Percentiles rank a stretch among this genome's conserved stretches.
Conservation (phyloP, 768 basidiomycete genomes). For the Mycena belliarum region DNA sequence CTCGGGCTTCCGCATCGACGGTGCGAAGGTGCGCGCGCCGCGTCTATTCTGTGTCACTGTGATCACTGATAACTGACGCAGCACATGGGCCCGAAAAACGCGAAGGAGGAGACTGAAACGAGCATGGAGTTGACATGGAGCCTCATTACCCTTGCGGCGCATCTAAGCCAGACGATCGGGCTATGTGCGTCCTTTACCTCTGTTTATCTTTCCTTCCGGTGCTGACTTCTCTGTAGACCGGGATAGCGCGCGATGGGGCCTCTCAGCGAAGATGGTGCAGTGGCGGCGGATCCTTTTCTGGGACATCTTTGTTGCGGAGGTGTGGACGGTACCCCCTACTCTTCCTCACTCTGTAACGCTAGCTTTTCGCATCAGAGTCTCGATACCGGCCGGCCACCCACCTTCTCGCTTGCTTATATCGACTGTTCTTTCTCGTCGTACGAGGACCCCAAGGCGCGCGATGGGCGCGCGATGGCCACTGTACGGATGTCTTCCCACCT, state of each 20-base stretch:
- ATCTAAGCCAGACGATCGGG: slow-evolving; percentile 71
- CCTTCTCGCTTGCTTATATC: slow-evolving; percentile 62
- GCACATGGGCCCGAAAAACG: slow-evolving; percentile 12
- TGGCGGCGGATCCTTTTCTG: slow-evolving; percentile 72
- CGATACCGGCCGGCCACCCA: slow-evolving; percentile 69
- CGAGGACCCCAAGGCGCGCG: slow-evolving; percentile 29
- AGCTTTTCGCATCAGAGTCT: slow-evolving; percentile 48
- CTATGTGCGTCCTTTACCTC: slow-evolving; percentile 53
- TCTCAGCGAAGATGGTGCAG: slow-evolving; percentile 63
- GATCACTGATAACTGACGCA: no score
- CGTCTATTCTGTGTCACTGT: no score
- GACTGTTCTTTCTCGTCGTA: slow-evolving; percentile 64
- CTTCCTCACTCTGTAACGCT: not conserved
- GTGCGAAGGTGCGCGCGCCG: slow-evolving; percentile 1
- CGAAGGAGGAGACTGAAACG: slow-evolving; percentile 45
- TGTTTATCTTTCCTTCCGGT: not conserved
- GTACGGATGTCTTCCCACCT: slow-evolving; percentile 20
- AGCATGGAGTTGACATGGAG: slow-evolving; percentile 77
- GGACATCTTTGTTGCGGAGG: slow-evolving; percentile 74
- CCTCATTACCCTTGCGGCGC: slow-evolving; percentile 61
- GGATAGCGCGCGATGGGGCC: slow-evolving; percentile 63
- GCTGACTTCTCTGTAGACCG: slow-evolving; percentile 43
- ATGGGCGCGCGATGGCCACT: slow-evolving; percentile 30
- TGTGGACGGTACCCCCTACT: slow-evolving; percentile 55
- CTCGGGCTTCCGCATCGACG: slow-evolving; percentile 4